Base-by-base conservation (phyloP, 75 land plant genomes). In the Pinus taeda region DNA sequence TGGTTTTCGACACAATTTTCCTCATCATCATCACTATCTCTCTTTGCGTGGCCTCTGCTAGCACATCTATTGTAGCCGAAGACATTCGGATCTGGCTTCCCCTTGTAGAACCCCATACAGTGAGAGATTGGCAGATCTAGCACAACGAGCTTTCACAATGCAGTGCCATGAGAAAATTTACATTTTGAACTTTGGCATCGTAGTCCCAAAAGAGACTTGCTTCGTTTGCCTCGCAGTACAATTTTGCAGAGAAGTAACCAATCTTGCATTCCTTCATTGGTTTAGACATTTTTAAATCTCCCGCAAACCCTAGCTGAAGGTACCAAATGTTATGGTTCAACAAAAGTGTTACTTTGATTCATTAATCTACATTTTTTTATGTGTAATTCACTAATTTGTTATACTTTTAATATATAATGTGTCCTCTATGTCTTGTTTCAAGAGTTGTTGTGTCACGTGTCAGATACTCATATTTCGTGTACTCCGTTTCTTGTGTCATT, bases 151-250 rank as follows among this genome's bases (percentile, higher is more conserved):
- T 37, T 49, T 91, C 63, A 0, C 74, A 58, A 36, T 91, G 93
- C 59, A 81, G 73, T 1, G 89, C 91, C 15, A 89, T 91, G 14
- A 91, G 80, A 65, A 89, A 91, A 77, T 89, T 91, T 15, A 89
- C 93, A 1, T 75, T 83, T 69, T 91, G 93, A 7, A 91, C 91
- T 20, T 75, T 80, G 11, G 81, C 83, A 64, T 91, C 93, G 76
- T 89, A 91, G 49, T 79, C 69, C 85, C 83, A 86, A 75, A 91
- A 91, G 42, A 91, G 79, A 76, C 75, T 81, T 73, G 93, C 93
- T 42, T 77, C 62, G 33, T 89, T 91, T 15, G 93, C 26, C 26
- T 26, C 26, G 26, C 26, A 26, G 26, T 77, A 81, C 76, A 85
- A 71, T 57, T 80, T 59, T 37, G 91, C 89, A 65, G 64, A 15